Evolutionary conservation across 495 filamentous ascomycete species (phyloP).

Genomic region (Platismatia glauca): DNA sequence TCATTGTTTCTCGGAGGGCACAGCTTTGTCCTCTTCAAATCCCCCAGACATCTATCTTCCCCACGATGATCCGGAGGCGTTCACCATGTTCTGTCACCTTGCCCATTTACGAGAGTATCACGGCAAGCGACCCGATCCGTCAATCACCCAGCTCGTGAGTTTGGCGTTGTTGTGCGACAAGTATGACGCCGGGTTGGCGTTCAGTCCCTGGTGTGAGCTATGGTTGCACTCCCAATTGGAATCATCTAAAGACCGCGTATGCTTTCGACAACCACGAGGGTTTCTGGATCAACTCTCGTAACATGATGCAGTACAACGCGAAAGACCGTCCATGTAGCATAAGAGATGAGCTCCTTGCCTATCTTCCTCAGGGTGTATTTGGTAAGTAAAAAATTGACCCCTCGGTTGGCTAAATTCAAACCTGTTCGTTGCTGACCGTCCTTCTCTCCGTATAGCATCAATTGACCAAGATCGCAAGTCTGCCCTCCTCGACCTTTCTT

Average conservation of each 20-base stretch:
- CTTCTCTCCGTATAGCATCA: background rate
- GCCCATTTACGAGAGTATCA: conserved; percentile 20
- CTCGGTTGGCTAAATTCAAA: no score
- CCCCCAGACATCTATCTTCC: conserved; percentile 15
- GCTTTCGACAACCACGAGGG: background rate
- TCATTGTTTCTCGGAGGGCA: conserved; percentile 12
- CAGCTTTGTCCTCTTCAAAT: background rate
- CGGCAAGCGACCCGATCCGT: background rate
- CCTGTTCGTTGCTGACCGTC: background rate
- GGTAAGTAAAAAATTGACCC: background rate
- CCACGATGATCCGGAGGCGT: conserved; percentile 14
- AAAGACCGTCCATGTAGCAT: background rate
- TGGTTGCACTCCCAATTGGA: conserved; percentile 5
- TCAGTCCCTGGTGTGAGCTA: conserved; percentile 20
- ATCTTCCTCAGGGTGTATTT: background rate
- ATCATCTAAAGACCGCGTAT: background rate
- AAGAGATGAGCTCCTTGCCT: background rate
- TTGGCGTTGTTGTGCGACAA: conserved; percentile 20
- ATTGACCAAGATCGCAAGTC: background rate
- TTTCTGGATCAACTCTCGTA: background rate
- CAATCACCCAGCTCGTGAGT: background rate
- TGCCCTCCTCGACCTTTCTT: background rate
- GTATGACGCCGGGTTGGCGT: conserved; percentile 17
- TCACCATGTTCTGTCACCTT: conserved; percentile 19
- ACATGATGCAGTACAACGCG: background rate